phyloP scores from a whole-genome alignment of 305 asterid genomes.

The Solanum hybrid region DNA sequence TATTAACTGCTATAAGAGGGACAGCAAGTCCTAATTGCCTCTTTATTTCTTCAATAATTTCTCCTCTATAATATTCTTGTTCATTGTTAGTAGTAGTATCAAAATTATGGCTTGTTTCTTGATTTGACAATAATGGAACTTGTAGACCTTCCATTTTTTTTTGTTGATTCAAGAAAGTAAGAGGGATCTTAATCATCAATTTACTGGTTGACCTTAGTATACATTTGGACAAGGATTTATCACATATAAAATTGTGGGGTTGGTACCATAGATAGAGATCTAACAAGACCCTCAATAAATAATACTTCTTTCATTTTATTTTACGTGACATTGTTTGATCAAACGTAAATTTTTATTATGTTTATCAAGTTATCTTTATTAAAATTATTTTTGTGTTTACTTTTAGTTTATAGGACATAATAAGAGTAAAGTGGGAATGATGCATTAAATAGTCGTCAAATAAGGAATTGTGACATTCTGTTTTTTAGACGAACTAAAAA shows the following conservation, averaged over 20 bases:
- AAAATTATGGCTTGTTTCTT: constrained; percentile 8
- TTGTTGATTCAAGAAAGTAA: background rate
- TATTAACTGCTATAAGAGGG: constrained; percentile 58
- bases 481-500: background rate
- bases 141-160: constrained; percentile 7
- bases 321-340: background rate
- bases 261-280: background rate
- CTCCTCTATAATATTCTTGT: constrained; percentile 4
- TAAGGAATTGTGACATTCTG: background rate
- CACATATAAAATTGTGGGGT: background rate
- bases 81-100: background rate
- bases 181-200: background rate
- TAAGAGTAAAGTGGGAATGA: background rate
- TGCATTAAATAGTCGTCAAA: background rate
- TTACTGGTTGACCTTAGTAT: background rate
- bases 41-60: constrained; percentile 37
- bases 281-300: background rate
- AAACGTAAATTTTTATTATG: rapidly evolving
- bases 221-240: background rate
- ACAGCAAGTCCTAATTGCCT: constrained; percentile 37
- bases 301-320: background rate
- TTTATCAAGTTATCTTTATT: background rate
- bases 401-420: background rate
- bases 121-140: constrained; percentile 11
- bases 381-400: background rate